Percentiles rank a stretch among this genome's conserved stretches.
phyloP scores from a whole-genome alignment of 225 moss, liverwort and hornwort species.

The Anthoceros angustus region DNA sequence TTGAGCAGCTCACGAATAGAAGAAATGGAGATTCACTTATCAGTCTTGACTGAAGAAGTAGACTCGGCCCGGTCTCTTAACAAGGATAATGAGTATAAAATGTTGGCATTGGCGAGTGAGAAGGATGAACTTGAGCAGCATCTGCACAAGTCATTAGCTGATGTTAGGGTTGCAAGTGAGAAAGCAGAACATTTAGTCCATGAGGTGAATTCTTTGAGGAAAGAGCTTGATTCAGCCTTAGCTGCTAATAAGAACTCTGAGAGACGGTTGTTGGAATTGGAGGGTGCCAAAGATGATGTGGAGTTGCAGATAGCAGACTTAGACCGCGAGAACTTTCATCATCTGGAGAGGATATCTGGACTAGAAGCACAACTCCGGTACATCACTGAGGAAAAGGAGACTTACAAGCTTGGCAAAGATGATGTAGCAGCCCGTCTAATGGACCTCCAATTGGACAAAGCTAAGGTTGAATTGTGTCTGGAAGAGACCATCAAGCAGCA shows the following conservation, averaged over 20 bases:
- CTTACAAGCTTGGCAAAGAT: constrained; percentile 25
- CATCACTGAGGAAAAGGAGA: constrained; percentile 50
- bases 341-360: constrained; percentile 33
- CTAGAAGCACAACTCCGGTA: constrained; percentile 60
- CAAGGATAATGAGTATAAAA: constrained; percentile 23
- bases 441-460: constrained; percentile 29
- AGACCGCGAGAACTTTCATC: constrained; percentile 48
- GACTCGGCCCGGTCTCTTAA: constrained; percentile 31
- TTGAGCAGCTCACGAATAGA: constrained; percentile 35
- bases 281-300: constrained; percentile 37
- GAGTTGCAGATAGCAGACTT: constrained; percentile 49
- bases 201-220: constrained; percentile 34
- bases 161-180: constrained; percentile 27
- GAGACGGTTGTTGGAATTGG: constrained; percentile 49
- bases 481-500: constrained; percentile 36
- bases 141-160: constrained; percentile 34
- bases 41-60: constrained; percentile 21
- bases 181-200: constrained; percentile 29
- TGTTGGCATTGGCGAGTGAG: constrained; percentile 30
- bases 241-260: constrained; percentile 42
- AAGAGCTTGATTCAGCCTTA: constrained; percentile 33
- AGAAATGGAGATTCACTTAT: constrained; percentile 60
- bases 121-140: constrained; percentile 36
- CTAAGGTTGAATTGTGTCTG: constrained; percentile 38
- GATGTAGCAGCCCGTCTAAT: constrained; percentile 20